phyloP scores from a whole-genome alignment of 2,329 filamentous ascomycete species.

The Verticillium isaacii region DNA sequence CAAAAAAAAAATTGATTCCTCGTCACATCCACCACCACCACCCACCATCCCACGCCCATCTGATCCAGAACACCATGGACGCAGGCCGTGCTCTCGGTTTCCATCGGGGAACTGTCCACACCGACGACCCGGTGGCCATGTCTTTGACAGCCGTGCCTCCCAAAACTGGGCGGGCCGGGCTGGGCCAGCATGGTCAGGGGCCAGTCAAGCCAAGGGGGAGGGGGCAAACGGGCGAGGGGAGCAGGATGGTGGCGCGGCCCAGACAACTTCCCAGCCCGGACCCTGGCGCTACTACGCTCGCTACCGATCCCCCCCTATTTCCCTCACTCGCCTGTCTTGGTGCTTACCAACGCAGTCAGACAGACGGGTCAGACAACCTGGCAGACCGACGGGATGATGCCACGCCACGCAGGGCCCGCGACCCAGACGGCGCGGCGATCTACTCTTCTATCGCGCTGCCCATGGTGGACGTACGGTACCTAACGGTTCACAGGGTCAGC shows the following conservation, averaged over 20 bases:
- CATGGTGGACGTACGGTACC: not conserved
- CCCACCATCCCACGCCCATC: too few species aligned
- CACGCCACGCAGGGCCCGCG: not conserved
- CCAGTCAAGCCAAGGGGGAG: not conserved
- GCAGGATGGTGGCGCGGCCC: not conserved
- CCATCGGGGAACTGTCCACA: too few species aligned
- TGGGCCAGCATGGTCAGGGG: not conserved
- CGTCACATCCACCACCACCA: too few species aligned
- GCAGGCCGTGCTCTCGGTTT: too few species aligned
- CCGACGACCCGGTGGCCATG: not conserved
- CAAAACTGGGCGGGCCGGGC: not conserved
- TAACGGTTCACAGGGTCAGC: not conserved
- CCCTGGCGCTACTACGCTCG: not conserved
- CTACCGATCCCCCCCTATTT: not conserved
- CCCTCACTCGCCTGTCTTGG: not conserved
- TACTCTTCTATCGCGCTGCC: constrained; percentile 4
- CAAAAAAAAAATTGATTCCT: too few species aligned
- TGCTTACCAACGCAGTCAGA: not conserved
- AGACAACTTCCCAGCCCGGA: not conserved
- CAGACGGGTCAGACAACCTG: not conserved
- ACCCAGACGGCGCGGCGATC: not conserved
- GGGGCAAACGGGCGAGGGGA: not conserved
- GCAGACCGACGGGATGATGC: not conserved
- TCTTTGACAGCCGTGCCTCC: not conserved
- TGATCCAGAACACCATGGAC: too few species aligned